Evolutionary conservation across 2,329 filamentous ascomycete genomes (phyloP), one percentile per base, ranked within the genome.

Genomic region (Boeremia lycopersici): DNA sequence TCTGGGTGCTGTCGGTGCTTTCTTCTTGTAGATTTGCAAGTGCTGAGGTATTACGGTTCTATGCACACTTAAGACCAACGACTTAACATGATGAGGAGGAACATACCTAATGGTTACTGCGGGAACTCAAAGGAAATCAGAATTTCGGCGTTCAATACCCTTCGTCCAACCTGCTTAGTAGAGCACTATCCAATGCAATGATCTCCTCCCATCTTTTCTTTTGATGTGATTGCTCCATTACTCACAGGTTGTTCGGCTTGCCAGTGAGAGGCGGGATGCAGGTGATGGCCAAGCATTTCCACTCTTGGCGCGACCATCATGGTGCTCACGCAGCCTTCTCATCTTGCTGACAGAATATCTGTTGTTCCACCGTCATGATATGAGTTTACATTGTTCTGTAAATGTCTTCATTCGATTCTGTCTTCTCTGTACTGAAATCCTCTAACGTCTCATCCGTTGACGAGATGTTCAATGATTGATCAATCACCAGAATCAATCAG

Each of bases 1-100:
- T 12, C 11, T 55, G 6, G 57, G 57, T 23, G 60, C 49, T 9
- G 13, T 59, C 31, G 53, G 54, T 39, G 51, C 50, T 50, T 49
- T 51, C 25, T 45, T 61, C 31, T 44, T 62, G 41, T 59, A 58
- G n/a, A 36, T 13, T 7, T 8, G 8, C 12, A 28, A 19, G 5
- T 6, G 30, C 9, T 12, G 30, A 23, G 15, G 11, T 15, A 9
- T 7, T 19, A 4, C 19, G 5, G 19, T 5, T 23, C 19, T 23
- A 23, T 23, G 19, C 19, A 23, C 19, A 23, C 19, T 23, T 5
- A 23, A 23, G 19, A 23, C 5, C 19, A 23, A 23, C 19, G 19
- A 23, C 19, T 23, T 23, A 23, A 23, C 19, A 23, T 23, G 19
- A 23, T n/a, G n/a, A n/a, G n/a, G n/a, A n/a, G n/a, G n/a, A n/a